phyloP scores from a whole-genome alignment of 192 early-diverging fungal species.

The Linnemannia schmuckeri region DNA sequence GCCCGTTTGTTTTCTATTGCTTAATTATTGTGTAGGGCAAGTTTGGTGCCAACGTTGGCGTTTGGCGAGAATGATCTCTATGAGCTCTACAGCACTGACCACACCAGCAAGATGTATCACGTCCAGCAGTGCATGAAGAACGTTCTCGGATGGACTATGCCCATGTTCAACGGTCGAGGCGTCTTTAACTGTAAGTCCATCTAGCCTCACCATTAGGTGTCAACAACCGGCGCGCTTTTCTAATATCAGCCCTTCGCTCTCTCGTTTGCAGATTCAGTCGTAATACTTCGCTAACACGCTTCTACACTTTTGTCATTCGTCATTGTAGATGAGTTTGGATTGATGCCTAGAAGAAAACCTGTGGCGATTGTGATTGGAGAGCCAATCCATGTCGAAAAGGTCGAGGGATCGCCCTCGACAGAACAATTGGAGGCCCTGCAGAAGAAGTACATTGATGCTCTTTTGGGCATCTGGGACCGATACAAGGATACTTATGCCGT shows the following conservation, averaged over 20 bases:
- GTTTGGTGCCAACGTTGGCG: constrained; percentile 88
- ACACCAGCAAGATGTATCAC: constrained; percentile 74
- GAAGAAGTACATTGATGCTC: constrained; percentile 74
- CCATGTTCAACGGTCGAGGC: constrained; percentile 88
- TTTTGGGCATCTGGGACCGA: constrained; percentile 72
- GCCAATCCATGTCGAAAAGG: constrained; percentile 70
- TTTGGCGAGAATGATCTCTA: constrained; percentile 97
- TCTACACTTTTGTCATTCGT: background rate
- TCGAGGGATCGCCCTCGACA: constrained; percentile 68
- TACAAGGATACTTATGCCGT: constrained; percentile 82
- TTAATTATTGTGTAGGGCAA: constrained; percentile 58
- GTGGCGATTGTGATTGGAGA: constrained; percentile 66
- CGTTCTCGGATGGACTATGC: constrained; percentile 77
- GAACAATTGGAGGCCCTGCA: constrained; percentile 74
- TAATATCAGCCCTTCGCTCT: constrained; percentile 15
- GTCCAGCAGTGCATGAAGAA: constrained; percentile 82
- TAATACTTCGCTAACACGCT: background rate
- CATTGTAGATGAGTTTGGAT: constrained; percentile 64
- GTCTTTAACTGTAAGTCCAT: constrained; percentile 82
- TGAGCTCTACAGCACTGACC: constrained; percentile 77
- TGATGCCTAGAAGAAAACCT: constrained; percentile 65
- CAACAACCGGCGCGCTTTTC: too few relatives aligned
- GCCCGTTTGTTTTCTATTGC: background rate
- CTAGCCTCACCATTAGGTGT: too few relatives aligned
- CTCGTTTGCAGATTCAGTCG: background rate